Conservation (phyloP, 2,329 filamentous ascomycete species). For the Exophiala viscosa region DNA sequence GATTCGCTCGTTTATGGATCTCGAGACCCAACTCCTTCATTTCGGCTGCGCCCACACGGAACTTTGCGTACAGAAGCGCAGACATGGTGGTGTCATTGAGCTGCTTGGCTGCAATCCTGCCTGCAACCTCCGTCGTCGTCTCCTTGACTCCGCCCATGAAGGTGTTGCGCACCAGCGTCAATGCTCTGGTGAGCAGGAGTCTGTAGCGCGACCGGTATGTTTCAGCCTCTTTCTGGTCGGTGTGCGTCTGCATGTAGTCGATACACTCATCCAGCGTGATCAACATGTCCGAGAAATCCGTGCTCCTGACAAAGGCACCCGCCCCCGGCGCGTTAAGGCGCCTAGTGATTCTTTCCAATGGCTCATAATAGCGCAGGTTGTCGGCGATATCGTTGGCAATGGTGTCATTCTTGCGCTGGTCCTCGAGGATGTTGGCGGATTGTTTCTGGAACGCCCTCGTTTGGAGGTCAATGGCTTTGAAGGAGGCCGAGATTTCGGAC, state of each 20-base stretch:
- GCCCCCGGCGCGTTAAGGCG: conserved; percentile 89
- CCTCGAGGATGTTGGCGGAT: conserved; percentile 79
- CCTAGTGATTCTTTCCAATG: conserved; percentile 84
- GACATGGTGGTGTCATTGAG: conserved; percentile 70
- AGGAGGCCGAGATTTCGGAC: conserved; percentile 76
- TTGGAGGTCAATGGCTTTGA: conserved; percentile 80
- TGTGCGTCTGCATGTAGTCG: conserved; percentile 83
- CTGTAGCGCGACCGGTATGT: conserved; percentile 85
- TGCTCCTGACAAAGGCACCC: conserved; percentile 75
- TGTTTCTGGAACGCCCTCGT: conserved; percentile 90
- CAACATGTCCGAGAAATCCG: conserved; percentile 84
- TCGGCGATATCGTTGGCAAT: conserved; percentile 81
- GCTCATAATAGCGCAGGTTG: conserved; percentile 91
- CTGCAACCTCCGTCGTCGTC: conserved; percentile 59
- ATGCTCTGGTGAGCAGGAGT: conserved; percentile 67
- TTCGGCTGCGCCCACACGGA: conserved; percentile 62
- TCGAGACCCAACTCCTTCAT: conserved; percentile 64
- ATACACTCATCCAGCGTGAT: conserved; percentile 84
- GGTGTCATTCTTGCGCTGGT: conserved; percentile 73
- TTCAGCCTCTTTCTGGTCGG: conserved; percentile 80
- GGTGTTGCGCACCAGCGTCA: conserved; percentile 64
- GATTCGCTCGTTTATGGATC: conserved; percentile 63
- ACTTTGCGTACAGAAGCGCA: conserved; percentile 67
- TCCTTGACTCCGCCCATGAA: conserved; percentile 62
- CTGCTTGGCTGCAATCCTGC: conserved; percentile 62